Conservation (phyloP, 2,329 filamentous ascomycete species). For the Basipetospora sp. region DNA sequence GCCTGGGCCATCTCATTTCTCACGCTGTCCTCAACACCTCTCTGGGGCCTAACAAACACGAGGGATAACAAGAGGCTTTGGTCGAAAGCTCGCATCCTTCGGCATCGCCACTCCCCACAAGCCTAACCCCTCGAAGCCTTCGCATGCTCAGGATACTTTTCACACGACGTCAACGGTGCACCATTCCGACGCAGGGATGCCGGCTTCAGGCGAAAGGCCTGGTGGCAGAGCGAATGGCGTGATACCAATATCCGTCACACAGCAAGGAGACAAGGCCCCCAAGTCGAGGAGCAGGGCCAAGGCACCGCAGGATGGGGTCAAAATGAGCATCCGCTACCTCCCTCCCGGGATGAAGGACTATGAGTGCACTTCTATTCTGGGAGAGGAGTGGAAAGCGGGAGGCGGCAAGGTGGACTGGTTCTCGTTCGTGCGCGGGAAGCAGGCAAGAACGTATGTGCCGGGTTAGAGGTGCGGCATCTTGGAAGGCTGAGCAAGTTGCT, state of each 20-base stretch:
- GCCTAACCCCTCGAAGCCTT: too few relatives aligned
- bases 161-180: too few relatives aligned
- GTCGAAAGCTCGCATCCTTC: too few relatives aligned
- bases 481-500: conserved; percentile 4
- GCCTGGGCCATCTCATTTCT: too few relatives aligned
- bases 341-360: conserved; percentile 69
- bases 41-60: too few relatives aligned
- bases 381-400: conserved; percentile 68
- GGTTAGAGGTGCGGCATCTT: background rate
- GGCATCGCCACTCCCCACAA: too few relatives aligned
- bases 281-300: conserved; percentile 1
- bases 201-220: conserved; percentile 6
- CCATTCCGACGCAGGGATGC: conserved; percentile 3
- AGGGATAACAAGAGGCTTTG: too few relatives aligned
- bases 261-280: conserved; percentile 10
- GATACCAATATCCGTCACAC: conserved; percentile 32
- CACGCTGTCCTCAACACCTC: too few relatives aligned
- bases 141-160: too few relatives aligned
- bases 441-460: conserved; percentile 40
- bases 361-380: conserved; percentile 60
- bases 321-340: conserved; percentile 70
- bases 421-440: conserved; percentile 50
- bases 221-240: conserved; percentile 30
- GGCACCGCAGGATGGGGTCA: conserved; percentile 45
- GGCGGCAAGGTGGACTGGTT: conserved; percentile 76